Evolutionary conservation across 768 basidiomycete species (phyloP).

Genomic region (Leucosporidium scottii): DNA sequence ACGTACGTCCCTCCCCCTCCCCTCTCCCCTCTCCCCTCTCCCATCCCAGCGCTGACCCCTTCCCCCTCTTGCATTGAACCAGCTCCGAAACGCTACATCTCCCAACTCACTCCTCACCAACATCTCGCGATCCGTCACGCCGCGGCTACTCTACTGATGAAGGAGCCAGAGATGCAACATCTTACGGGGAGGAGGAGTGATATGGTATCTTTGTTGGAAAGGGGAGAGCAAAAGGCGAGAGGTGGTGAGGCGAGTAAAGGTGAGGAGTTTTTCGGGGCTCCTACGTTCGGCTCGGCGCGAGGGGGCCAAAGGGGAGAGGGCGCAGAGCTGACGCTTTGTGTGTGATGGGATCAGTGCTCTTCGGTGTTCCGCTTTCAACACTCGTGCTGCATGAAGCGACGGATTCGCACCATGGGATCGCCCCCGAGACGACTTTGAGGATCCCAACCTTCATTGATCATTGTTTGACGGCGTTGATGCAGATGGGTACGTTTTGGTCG

Average conservation of each 20-base stretch:
- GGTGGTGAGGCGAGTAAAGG: neutral
- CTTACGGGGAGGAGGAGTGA: constrained; percentile 11
- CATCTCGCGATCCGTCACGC: constrained; percentile 27
- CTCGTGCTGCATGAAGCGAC: constrained; percentile 19
- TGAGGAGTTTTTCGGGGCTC: neutral
- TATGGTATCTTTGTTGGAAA: neutral
- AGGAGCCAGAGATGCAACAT: constrained; percentile 8
- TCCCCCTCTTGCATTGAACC: neutral
- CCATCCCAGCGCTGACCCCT: neutral
- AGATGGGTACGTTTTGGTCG: constrained; percentile 8
- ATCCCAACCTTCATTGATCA: constrained; percentile 30
- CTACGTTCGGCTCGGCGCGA: too few species aligned
- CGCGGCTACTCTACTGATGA: constrained; percentile 16
- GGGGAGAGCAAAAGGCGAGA: neutral
- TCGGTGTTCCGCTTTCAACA: constrained; percentile 5
- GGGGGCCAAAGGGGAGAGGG: too few species aligned
- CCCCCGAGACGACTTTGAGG: constrained; percentile 10
- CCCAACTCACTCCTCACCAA: constrained; percentile 9
- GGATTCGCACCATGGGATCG: constrained; percentile 15
- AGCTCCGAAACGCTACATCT: constrained; percentile 12
- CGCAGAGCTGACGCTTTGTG: too few species aligned
- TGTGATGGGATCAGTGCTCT: too few species aligned
- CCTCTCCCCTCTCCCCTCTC: neutral
- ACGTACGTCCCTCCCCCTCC: neutral
- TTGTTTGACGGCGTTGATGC: constrained; percentile 22